These are phyloP conservation scores for Hymenoscyphus occultus DNA, from an alignment of 2,329 filamentous ascomycete genomes.

Conservation along the genomic window DNA sequence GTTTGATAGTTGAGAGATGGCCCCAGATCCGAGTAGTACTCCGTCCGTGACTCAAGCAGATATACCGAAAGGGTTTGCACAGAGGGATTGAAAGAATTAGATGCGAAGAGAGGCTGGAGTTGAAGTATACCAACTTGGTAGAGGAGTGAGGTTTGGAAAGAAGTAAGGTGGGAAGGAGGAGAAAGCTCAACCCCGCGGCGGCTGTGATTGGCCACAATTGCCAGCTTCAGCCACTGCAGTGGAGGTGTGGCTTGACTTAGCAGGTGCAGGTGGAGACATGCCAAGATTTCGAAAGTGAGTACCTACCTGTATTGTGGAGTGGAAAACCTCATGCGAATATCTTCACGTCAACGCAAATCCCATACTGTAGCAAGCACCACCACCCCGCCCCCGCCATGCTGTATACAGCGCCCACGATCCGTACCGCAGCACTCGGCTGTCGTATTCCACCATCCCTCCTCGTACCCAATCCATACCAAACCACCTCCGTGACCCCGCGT, in stretches of 20 bases:
- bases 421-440: slow-evolving; percentile 34
- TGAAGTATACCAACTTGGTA: too few species aligned
- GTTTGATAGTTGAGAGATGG: too few species aligned
- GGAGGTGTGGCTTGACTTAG: background rate
- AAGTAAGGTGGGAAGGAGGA: too few species aligned
- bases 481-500: slow-evolving; percentile 21
- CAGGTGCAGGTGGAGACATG: background rate
- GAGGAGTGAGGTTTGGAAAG: too few species aligned
- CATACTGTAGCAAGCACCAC: background rate
- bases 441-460: slow-evolving; percentile 33
- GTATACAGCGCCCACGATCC: slow-evolving; percentile 32
- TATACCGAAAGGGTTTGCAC: too few species aligned
- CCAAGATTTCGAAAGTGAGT: background rate
- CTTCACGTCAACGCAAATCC: slow-evolving; percentile 3
- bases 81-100: too few species aligned
- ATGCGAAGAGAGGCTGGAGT: too few species aligned
- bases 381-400: slow-evolving; percentile 27
- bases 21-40: too few species aligned
- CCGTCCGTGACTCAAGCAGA: too few species aligned
- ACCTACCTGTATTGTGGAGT: background rate
- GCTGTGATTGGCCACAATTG: too few species aligned
- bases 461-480: slow-evolving; percentile 28
- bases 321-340: background rate
- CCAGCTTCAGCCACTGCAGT: too few species aligned
- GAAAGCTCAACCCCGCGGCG: too few species aligned